Conservation (phyloP, 202 grass and related monocot genomes). For the Saccharum hybrid region DNA sequence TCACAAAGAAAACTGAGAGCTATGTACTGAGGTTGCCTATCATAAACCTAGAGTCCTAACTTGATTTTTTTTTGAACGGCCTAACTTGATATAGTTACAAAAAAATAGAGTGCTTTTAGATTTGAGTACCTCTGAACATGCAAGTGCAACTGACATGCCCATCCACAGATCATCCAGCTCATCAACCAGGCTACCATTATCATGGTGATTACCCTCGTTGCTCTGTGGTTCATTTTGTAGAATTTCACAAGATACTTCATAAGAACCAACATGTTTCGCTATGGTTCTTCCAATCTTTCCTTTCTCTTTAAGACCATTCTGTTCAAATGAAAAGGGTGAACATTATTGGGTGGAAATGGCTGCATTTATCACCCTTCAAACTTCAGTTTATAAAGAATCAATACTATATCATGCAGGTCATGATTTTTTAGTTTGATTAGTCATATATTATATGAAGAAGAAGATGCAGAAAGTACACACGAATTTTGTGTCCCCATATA, state of each 20-base stretch:
- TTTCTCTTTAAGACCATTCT: conserved; percentile 43
- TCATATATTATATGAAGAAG: conserved; percentile 22
- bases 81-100: conserved; percentile 5
- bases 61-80: conserved; percentile 2
- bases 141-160: conserved; percentile 77
- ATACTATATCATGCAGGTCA: neutral
- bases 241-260: conserved; percentile 40
- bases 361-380: conserved; percentile 1
- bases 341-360: conserved; percentile 6
- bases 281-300: conserved; percentile 1
- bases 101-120: conserved; percentile 2
- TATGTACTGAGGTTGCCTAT: conserved; percentile 4
- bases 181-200: conserved; percentile 31
- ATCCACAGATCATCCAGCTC: conserved; percentile 67
- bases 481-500: conserved; percentile 14
- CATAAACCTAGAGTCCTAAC: conserved; percentile 5
- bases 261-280: conserved; percentile 43
- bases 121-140: conserved; percentile 65
- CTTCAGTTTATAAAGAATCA: conserved; percentile 23
- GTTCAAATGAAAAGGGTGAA: conserved; percentile 46
- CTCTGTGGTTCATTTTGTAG: conserved; percentile 28
- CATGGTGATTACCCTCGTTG: conserved; percentile 32
- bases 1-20: conserved; percentile 5
- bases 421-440: conserved; percentile 21
- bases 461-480: conserved; percentile 29